These are phyloP conservation scores for Madurella fahalii DNA, from an alignment of 2,329 filamentous ascomycete species.

Conservation along the genomic window DNA sequence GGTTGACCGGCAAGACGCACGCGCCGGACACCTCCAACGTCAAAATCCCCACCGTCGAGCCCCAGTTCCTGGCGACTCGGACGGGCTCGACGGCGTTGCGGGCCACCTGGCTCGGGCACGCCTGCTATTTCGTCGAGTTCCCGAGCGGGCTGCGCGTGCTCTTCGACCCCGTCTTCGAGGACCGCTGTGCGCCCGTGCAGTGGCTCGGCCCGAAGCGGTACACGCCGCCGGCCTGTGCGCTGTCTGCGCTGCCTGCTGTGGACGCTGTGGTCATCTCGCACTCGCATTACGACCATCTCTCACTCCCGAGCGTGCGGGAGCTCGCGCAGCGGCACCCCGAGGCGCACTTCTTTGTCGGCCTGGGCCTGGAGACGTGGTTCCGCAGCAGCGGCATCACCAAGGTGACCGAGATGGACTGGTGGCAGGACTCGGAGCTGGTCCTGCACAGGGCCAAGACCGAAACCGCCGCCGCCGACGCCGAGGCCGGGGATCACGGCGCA, in stretches of 20 bases:
- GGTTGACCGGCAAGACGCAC: conserved; percentile 35
- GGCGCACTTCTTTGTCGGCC: conserved; percentile 81
- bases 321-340: conserved; percentile 68
- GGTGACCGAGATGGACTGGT: conserved; percentile 92
- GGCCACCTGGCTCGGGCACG: conserved; percentile 93
- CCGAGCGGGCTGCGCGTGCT: conserved; percentile 80
- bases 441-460: conserved; percentile 38
- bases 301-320: conserved; percentile 67
- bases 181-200: conserved; percentile 74
- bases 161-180: conserved; percentile 90
- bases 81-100: conserved; percentile 54
- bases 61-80: conserved; percentile 61
- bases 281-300: conserved; percentile 91
- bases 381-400: conserved; percentile 63
- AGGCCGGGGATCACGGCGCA: conserved; percentile 29
- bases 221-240: conserved; percentile 70
- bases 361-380: conserved; percentile 85
- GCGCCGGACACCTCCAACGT: conserved; percentile 60
- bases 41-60: conserved; percentile 62
- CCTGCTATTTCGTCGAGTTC: conserved; percentile 90
- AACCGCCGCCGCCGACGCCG: conserved; percentile 27
- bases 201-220: conserved; percentile 71
- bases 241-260: conserved; percentile 71
- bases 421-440: conserved; percentile 75
- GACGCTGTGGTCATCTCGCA: conserved; percentile 81